phyloP scores from a whole-genome alignment of 805 yeast species.

The Ogataea methanolica region DNA sequence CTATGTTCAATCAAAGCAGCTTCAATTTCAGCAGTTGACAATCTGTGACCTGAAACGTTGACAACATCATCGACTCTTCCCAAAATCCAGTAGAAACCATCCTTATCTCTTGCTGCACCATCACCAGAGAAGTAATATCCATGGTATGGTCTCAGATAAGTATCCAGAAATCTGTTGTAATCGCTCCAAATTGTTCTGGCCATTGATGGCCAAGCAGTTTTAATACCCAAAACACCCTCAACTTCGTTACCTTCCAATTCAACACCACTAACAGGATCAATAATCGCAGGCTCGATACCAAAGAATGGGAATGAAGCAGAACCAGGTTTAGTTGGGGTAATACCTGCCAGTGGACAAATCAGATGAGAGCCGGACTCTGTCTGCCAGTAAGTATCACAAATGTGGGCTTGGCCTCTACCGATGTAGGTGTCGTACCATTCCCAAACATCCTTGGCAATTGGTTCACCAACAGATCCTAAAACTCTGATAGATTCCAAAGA shows the following conservation, averaged over 20 bases:
- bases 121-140: constrained; percentile 96
- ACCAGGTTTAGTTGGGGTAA: constrained; percentile 94
- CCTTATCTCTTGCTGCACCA: constrained; percentile 96
- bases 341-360: constrained; percentile 93
- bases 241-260: constrained; percentile 84
- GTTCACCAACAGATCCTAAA: constrained; percentile 97
- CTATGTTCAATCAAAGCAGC: constrained; percentile 79
- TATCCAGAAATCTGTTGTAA: constrained; percentile 81
- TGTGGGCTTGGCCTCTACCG: constrained; percentile 85
- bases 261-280: constrained; percentile 89
- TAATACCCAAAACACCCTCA: constrained; percentile 93
- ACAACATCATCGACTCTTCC: constrained; percentile 99
- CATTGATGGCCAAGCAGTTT: constrained; percentile 97
- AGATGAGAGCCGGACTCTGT: constrained; percentile 97
- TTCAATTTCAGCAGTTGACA: constrained; percentile 98
- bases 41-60: constrained; percentile 94
- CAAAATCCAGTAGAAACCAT: constrained; percentile 96
- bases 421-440: constrained; percentile 94
- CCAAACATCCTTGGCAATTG: constrained; percentile 97
- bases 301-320: constrained; percentile 96
- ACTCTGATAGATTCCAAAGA: constrained; percentile 86
- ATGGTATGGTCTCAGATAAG: constrained; percentile 89
- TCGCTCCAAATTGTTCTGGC: constrained; percentile 93
- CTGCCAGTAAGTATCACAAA: constrained; percentile 98
- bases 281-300: constrained; percentile 85